phyloP scores from a whole-genome alignment of 768 basidiomycete species.

The Suillus variegatus region DNA sequence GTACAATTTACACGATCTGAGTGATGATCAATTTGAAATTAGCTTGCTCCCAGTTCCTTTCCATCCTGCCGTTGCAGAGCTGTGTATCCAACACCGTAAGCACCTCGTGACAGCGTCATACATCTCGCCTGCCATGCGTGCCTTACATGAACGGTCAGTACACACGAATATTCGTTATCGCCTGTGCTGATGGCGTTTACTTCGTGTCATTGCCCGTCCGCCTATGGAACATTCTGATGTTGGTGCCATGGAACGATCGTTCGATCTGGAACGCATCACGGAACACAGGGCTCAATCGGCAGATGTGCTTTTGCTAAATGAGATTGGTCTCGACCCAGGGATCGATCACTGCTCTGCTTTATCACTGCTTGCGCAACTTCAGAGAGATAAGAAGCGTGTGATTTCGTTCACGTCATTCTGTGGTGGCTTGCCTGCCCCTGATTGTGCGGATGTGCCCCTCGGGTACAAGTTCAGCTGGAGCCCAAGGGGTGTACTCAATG shows the following conservation, averaged over 20 bases:
- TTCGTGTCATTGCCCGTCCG: neutral
- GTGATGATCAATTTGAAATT: neutral
- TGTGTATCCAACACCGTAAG: constrained; percentile 67
- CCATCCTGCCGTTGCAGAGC: constrained; percentile 69
- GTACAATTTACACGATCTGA: neutral
- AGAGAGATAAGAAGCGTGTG: constrained; percentile 53
- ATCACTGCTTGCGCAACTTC: constrained; percentile 58
- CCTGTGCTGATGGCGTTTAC: neutral
- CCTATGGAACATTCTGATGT: neutral
- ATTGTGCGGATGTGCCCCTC: constrained; percentile 60
- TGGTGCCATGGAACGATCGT: neutral
- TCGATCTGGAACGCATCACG: neutral
- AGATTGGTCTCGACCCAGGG: constrained; percentile 89
- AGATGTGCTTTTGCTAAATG: constrained; percentile 78
- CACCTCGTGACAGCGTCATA: constrained; percentile 94
- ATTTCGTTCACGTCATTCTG: constrained; percentile 88
- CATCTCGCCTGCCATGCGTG: constrained; percentile 75
- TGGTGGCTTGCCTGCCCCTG: constrained; percentile 87
- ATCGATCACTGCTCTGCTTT: constrained; percentile 89
- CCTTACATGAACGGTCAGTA: constrained; percentile 59
- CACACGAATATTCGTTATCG: neutral
- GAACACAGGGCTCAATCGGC: constrained; percentile 54
- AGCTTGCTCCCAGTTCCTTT: constrained; percentile 81
- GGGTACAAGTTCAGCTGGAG: constrained; percentile 95
- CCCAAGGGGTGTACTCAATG: constrained; percentile 81